Evolutionary conservation across 1,284 basidiomycete genomes (phyloP), one percentile per base, ranked within the genome.

Genomic region (Ustilago curta): DNA sequence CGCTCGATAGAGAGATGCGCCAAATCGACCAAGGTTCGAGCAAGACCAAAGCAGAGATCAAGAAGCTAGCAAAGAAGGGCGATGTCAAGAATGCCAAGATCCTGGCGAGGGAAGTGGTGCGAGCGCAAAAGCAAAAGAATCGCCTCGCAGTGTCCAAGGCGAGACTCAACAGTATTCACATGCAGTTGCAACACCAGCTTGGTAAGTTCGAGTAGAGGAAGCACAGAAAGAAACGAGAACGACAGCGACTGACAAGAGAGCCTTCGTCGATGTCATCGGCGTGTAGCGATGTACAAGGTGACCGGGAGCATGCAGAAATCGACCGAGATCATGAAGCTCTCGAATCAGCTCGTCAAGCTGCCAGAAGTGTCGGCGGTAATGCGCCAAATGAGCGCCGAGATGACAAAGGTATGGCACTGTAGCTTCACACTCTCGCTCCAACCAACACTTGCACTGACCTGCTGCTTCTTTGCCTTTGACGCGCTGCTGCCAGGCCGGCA

Each of bases 241-340:
- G 27, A n/a, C 3, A 49, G 32, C 4, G 14, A 16, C 49, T 50
- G 19, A 50, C 49, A 25, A 14, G 35, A 37, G 14, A 16, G 12
- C 11, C 2, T 14, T 16, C 14, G 11, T 9, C 3, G n/a, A 21
- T n/a, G 1, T 50, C 4, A 0, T 37, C 19, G 23, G 4, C 16
- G 4, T 12, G 23, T 27, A 98, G 97, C 97, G 0, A 94, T 98
- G 92, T 87, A 92, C 79, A 99, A 99, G 87, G 94, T 99, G 43
- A 98, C 97, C 3, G 97, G 97, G 8, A 91, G 94, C 23, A 88
- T 99, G 78, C 95, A 97, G 87, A 98, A 95, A 86, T 96, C 94
- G 11, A 95, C 96, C 1, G 96, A 99, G 86, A 98, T 99, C 73
- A 99, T 99, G 96, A 99, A 93, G 87, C 88, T 95, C 35, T 96